Percentiles rank a stretch among this genome's conserved stretches.
These are phyloP conservation scores for Irpex sp. DNA, from an alignment of 1,284 basidiomycete genomes.

Conservation along the genomic window DNA sequence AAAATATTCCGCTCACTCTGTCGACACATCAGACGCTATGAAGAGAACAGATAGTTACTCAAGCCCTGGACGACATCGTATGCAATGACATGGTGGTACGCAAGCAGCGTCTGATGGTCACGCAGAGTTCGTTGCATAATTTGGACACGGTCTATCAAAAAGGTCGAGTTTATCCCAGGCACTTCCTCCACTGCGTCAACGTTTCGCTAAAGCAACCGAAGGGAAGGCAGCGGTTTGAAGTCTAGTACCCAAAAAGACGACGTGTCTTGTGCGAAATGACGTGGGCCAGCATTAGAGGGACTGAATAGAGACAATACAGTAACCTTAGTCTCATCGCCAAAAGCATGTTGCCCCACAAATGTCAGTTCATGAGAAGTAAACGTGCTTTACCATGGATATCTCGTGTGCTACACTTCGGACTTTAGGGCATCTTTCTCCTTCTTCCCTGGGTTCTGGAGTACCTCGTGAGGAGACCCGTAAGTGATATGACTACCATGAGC, in stretches of 20 bases:
- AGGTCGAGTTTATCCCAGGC: neutral
- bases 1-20: too few relatives aligned
- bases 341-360: neutral
- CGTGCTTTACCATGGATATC: too few relatives aligned
- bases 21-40: too few relatives aligned
- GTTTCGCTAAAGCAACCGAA: neutral
- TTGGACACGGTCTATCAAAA: neutral
- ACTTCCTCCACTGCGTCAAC: neutral
- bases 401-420: neutral
- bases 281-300: neutral
- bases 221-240: neutral
- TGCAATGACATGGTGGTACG: too few relatives aligned
- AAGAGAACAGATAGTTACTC: too few relatives aligned
- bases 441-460: neutral
- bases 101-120: too few relatives aligned
- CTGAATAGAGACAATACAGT: neutral
- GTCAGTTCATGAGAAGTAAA: neutral
- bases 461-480: neutral
- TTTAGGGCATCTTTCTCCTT: neutral
- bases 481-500: neutral
- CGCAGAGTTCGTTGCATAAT: neutral
- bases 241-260: neutral
- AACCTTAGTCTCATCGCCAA: neutral
- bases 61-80: too few relatives aligned
- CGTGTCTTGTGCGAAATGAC: neutral